A percentile compares a stretch with the other conserved stretches of the same genome.
Conservation (phyloP, 2,329 filamentous ascomycete genomes). For the Talaromyces sp. region DNA sequence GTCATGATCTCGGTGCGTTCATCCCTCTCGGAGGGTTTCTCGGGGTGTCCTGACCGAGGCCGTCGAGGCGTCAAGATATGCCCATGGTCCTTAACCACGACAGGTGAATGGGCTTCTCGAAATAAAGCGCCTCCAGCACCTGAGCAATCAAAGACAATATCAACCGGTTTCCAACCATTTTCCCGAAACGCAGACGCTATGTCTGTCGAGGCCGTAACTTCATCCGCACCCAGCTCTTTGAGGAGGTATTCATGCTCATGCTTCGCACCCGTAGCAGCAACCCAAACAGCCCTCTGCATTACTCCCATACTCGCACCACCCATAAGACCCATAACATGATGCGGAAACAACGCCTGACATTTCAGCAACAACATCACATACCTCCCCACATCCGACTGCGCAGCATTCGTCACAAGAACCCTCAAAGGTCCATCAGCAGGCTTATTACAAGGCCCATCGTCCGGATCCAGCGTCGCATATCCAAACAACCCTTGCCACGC, state of each 20-base stretch:
- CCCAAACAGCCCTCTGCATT: conserved; percentile 28
- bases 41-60: conserved; percentile 11
- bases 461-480: conserved; percentile 34
- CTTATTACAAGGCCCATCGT: conserved; percentile 18
- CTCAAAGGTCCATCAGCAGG: conserved; percentile 26
- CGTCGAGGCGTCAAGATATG: conserved; percentile 29
- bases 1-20: conserved; percentile 21
- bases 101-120: conserved; percentile 31
- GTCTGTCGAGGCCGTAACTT: conserved; percentile 33
- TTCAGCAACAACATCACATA: conserved; percentile 39
- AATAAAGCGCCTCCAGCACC: conserved; percentile 31
- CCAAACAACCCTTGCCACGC: conserved; percentile 44
- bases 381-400: conserved; percentile 35
- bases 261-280: conserved; percentile 34
- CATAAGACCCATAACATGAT: conserved; percentile 14
- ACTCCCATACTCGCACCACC: neutral
- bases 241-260: conserved; percentile 30
- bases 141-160: conserved; percentile 42
- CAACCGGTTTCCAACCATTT: conserved; percentile 35
- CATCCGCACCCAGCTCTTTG: conserved; percentile 32
- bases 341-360: conserved; percentile 32
- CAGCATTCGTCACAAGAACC: conserved; percentile 39
- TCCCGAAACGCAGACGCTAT: conserved; percentile 31
- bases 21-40: conserved; percentile 15
- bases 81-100: conserved; percentile 35